Percentiles rank a stretch among this genome's conserved stretches.
Conservation (phyloP, 2,329 filamentous ascomycete species). For the Fragosphaeria purpurea region DNA sequence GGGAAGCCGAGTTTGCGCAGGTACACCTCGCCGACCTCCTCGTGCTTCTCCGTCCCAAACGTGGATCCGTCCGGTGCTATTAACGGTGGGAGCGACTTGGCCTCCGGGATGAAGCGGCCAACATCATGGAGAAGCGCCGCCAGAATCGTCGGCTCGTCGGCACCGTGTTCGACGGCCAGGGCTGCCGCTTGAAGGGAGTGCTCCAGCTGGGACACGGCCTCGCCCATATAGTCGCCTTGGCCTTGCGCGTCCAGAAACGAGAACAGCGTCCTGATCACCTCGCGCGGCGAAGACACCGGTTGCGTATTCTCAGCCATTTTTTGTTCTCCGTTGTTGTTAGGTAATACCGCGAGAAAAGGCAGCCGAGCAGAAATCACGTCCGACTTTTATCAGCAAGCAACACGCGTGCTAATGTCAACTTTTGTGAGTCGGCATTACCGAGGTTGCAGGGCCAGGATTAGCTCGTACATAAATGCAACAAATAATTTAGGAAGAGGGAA, state of each 20-base stretch:
- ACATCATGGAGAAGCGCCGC: conserved; percentile 7
- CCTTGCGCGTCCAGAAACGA: conserved; percentile 1
- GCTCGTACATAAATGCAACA: too few relatives aligned
- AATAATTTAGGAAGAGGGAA: too few relatives aligned
- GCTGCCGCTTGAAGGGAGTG: conserved; percentile 2
- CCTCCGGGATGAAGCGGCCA: conserved; percentile 2
- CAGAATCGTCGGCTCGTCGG: conserved; percentile 1
- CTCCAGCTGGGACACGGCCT: conserved; percentile 4
- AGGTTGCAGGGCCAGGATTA: too few relatives aligned
- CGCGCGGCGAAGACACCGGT: background rate
- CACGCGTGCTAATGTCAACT: too few relatives aligned
- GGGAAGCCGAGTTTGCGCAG: background rate
- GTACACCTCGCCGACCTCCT: conserved; percentile 2
- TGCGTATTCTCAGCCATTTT: too few relatives aligned
- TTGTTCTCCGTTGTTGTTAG: too few relatives aligned
- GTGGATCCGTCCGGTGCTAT: background rate
- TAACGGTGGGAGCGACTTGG: background rate
- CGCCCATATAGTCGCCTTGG: conserved; percentile 5
- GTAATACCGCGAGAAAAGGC: too few relatives aligned
- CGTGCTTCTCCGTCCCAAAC: conserved; percentile 3
- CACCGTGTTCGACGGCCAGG: background rate
- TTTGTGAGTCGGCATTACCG: too few relatives aligned
- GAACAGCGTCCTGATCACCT: conserved; percentile 1
- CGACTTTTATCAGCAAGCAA: too few relatives aligned
- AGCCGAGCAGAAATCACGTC: too few relatives aligned